phyloP scores from a whole-genome alignment of 352 stramenopile genomes.

The Globisporangium uncinulatum region DNA sequence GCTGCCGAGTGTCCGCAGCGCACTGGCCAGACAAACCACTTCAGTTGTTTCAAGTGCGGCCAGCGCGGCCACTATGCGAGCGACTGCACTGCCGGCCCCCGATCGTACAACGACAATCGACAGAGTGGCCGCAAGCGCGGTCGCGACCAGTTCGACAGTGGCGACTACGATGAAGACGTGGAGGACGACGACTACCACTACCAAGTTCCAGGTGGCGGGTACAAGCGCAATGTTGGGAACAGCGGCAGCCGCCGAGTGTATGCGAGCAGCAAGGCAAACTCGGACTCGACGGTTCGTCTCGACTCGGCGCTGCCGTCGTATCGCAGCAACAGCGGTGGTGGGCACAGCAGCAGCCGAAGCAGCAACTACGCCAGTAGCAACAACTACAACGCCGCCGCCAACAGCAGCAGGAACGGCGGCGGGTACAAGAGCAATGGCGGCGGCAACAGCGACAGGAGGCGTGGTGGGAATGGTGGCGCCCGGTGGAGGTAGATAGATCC shows the following conservation, averaged over 20 bases:
- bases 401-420: slow-evolving; percentile 3
- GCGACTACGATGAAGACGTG: slow-evolving; percentile 31
- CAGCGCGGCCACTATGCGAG: slow-evolving; percentile 42
- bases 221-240: background rate
- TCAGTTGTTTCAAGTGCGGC: slow-evolving; percentile 50
- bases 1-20: slow-evolving; percentile 56
- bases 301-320: slow-evolving; percentile 14
- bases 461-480: slow-evolving; percentile 9
- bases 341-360: slow-evolving; percentile 9
- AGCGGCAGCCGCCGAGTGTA: background rate
- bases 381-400: slow-evolving; percentile 7
- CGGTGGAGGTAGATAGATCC: slow-evolving; percentile 13
- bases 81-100: slow-evolving; percentile 27
- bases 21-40: slow-evolving; percentile 33
- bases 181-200: slow-evolving; percentile 26
- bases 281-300: slow-evolving; percentile 10
- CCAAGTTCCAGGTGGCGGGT: slow-evolving; percentile 21
- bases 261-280: slow-evolving; percentile 6
- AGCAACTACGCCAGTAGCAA: slow-evolving; percentile 13
- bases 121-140: slow-evolving; percentile 41
- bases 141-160: slow-evolving; percentile 36
- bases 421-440: slow-evolving; percentile 16
- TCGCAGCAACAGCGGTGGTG: slow-evolving; percentile 4
- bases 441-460: slow-evolving; percentile 10
- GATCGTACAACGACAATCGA: slow-evolving; percentile 14